These are phyloP conservation scores for Thalassiosira mediterranea DNA, from an alignment of 352 stramenopile genomes.

Conservation along the genomic window DNA sequence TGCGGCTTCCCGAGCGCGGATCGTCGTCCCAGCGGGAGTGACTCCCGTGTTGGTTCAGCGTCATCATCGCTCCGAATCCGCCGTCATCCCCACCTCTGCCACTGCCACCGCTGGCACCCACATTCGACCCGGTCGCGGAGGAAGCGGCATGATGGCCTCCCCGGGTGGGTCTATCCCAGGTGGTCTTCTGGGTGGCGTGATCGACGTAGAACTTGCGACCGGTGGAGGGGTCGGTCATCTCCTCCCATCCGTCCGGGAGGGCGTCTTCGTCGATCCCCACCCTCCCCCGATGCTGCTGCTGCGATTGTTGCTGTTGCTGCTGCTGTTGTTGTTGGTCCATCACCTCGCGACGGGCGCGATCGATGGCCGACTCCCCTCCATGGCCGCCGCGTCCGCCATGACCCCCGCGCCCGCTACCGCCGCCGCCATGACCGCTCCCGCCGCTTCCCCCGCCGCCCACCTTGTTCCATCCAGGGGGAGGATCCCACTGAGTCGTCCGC, in stretches of 20 bases:
- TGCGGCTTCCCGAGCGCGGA: constrained; percentile 5
- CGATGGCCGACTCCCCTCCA: background rate
- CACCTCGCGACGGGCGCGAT: too few relatives aligned
- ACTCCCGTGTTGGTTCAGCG: constrained; percentile 32
- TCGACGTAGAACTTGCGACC: constrained; percentile 80
- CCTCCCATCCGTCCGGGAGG: constrained; percentile 75
- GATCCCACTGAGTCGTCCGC: constrained; percentile 80
- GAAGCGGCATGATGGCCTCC: too few relatives aligned
- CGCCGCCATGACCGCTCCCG: too few relatives aligned
- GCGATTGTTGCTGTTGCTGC: constrained; percentile 5
- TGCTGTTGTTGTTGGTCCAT: constrained; percentile 3
- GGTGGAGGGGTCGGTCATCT: constrained; percentile 71
- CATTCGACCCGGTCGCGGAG: too few relatives aligned
- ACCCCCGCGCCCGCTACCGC: background rate
- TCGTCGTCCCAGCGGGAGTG: constrained; percentile 27
- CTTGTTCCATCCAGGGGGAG: constrained; percentile 64
- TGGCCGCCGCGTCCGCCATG: background rate
- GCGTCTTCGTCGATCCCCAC: constrained; percentile 3
- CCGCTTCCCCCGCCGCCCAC: background rate
- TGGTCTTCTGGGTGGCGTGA: constrained; percentile 74
- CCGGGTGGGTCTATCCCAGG: constrained; percentile 67
- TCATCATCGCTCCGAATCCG: constrained; percentile 4
- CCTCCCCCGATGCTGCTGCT: background rate
- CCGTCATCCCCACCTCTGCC: background rate
- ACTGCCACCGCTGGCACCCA: background rate